Percentiles rank a stretch among this genome's conserved stretches.
Evolutionary conservation across 2,329 filamentous ascomycete species (phyloP).

Genomic region (Epichloe gansuensis): DNA sequence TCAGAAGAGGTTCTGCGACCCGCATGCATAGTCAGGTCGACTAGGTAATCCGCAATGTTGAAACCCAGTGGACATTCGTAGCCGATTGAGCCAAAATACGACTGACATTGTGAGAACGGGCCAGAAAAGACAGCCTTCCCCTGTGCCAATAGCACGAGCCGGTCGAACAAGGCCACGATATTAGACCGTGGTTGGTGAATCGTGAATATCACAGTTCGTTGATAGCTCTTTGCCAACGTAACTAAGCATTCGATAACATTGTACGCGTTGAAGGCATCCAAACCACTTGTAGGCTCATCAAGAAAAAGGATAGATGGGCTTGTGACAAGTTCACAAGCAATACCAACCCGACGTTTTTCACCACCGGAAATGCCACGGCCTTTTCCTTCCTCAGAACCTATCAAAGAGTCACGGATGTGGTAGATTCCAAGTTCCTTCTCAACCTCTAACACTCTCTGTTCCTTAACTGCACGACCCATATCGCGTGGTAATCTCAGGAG

Average conservation of each 20-base stretch:
- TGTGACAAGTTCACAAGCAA: conserved; percentile 94
- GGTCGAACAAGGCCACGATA: conserved; percentile 93
- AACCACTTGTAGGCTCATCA: conserved; percentile 89
- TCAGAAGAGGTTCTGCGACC: conserved; percentile 44
- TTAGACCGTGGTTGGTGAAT: conserved; percentile 97
- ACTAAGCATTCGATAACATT: conserved; percentile 96
- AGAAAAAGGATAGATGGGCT: conserved; percentile 95
- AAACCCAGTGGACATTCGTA: conserved; percentile 92
- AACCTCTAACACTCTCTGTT: conserved; percentile 82
- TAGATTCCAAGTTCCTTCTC: conserved; percentile 92
- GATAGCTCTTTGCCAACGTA: conserved; percentile 88
- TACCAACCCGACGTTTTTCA: conserved; percentile 90
- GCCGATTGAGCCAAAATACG: conserved; percentile 83
- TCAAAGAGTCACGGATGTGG: conserved; percentile 86
- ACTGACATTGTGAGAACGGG: conserved; percentile 74
- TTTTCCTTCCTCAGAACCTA: conserved; percentile 89
- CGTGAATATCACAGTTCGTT: conserved; percentile 93
- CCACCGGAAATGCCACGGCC: conserved; percentile 93
- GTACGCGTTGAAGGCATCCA: conserved; percentile 95
- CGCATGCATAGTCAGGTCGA: conserved; percentile 96
- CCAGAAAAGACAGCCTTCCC: conserved; percentile 90
- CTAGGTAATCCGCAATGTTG: conserved; percentile 96
- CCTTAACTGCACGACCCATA: conserved; percentile 80
- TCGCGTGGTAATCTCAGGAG: conserved; percentile 80
- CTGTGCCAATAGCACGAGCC: conserved; percentile 78